Base-by-base conservation (phyloP, 331 rosid species). In the Malus hybrid region DNA sequence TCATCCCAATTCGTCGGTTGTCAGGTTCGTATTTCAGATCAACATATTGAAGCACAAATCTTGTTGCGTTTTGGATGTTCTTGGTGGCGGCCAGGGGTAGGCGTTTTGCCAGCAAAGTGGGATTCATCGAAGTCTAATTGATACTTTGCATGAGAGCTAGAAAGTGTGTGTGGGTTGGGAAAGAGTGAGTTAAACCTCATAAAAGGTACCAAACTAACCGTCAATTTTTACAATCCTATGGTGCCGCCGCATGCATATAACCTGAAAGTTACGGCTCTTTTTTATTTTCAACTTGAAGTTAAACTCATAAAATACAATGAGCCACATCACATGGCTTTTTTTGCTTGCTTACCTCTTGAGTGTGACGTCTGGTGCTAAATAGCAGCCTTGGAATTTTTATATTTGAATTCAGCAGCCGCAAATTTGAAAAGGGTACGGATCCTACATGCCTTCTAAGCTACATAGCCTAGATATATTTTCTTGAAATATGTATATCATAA, bases 371-470 rank as follows among this genome's bases (percentile, higher is more conserved):
- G 57, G 18, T 65, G 48, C 29, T 34, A 33, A 34, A 71, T 32
- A 29, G 75, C 30, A 16, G 11, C 52, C 36, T 77, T n/a, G 28
- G 22, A n/a, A 9, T 22, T 4, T 46, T 44, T 44, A 29, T 32
- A 16, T 60, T 44, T 18, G 26, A 33, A 10, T 52, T 24, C 12
- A 26, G 29, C 29, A 77, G 81, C 81, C 81, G 81, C 76, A 77
- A 70, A 77, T 20, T 50, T 15, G 61, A 48, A 62, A 77, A 61
- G 64, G 57, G 19, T 3, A 10, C 52, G 65, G 50, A 62, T 61
- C 76, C 46, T 46, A 34, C 22, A 26, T 61, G 16, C 22, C 68
- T 64, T 16, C 57, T 2, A 52, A 36, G 50, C n/a, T 42, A 5
- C 12, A n/a, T 0, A 52, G 68, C 68, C 75, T 10, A 42, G 61